Evolutionary conservation across 768 basidiomycete genomes (phyloP), one percentile per base, ranked within the genome.

Genomic region (Mycena polygramma): DNA sequence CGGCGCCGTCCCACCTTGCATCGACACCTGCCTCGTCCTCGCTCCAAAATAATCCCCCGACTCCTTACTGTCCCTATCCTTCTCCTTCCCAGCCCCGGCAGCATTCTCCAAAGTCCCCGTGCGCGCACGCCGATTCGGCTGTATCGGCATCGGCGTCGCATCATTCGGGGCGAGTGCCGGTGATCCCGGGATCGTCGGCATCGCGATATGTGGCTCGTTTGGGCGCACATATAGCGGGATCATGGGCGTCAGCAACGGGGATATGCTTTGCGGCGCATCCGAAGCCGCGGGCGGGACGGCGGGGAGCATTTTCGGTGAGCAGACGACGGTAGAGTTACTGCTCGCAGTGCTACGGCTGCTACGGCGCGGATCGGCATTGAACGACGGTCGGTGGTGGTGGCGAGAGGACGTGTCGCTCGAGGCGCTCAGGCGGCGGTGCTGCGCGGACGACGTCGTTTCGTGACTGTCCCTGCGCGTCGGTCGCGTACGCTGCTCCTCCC

Each of bases 241-340:
- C 78, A 90, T 81, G 0, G 92, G 88, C 1, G 90, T 82, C 35
- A 90, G 78, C 30, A 92, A 81, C 11, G 91, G 90, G 2, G 89
- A 89, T 5, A 87, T 76, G 43, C 69, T 57, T 57, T 85, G 81
- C 46, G 82, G 76, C 2, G 85, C 48, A 7, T n/a, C 77, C 5
- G 86, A 80, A 14, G 85, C 79, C 13, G 81, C 75, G 4, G 91
- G 90, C n/a, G 88, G 75, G 7, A 90, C 77, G 2, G 90, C 92
- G 6, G 90, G 91, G 14, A 90, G 81, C 86, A 94, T 91, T 41
- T 86, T 89, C 0, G 91, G 83, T 0, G 95, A 87, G 20, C 81
- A 87, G 10, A 93, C 79, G 49, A 96, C 86, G 0, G 88, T 85
- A 52, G 81, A 60, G 59, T 35, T 83, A 73, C 77, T 80, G 71